Conservation (phyloP, 1,284 basidiomycete genomes). For the Rhodotorula mucilaginosa region DNA sequence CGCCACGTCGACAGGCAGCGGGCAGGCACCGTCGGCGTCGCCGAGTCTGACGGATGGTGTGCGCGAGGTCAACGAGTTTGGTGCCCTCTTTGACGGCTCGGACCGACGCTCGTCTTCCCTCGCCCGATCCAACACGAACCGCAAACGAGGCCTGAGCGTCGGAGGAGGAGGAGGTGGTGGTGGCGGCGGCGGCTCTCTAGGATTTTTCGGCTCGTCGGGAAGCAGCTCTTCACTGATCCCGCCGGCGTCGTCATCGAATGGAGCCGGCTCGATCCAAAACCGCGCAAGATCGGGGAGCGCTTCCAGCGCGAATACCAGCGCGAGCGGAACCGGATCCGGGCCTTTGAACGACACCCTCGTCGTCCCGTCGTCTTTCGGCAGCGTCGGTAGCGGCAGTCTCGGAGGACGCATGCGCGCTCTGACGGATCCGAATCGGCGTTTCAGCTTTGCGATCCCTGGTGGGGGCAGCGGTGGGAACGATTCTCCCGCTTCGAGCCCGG, state of each 20-base stretch:
- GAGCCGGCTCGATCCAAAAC: not conserved
- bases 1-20: conserved; percentile 7
- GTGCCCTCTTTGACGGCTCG: conserved; percentile 29
- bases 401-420: conserved; percentile 29
- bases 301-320: conserved; percentile 8
- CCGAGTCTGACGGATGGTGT: not conserved
- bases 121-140: conserved; percentile 7
- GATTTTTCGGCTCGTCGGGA: conserved; percentile 1
- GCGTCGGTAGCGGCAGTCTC: not conserved
- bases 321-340: not conserved
- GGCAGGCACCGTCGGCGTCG: conserved; percentile 2
- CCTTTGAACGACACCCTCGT: not conserved
- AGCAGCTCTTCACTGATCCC: not conserved
- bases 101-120: not conserved
- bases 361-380: not conserved
- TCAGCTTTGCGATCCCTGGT: conserved; percentile 3
- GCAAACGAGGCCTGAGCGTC: conserved; percentile 37
- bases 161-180: not conserved
- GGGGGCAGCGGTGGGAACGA: not conserved
- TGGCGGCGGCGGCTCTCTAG: conserved; percentile 8
- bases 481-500: not conserved
- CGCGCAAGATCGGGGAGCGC: conserved; percentile 16
- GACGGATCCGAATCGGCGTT: conserved; percentile 33
- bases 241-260: not conserved
- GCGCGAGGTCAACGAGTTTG: conserved; percentile 33